These are phyloP conservation scores for Rhizopogon rudus DNA, from an alignment of 768 basidiomycete species.

Conservation along the genomic window DNA sequence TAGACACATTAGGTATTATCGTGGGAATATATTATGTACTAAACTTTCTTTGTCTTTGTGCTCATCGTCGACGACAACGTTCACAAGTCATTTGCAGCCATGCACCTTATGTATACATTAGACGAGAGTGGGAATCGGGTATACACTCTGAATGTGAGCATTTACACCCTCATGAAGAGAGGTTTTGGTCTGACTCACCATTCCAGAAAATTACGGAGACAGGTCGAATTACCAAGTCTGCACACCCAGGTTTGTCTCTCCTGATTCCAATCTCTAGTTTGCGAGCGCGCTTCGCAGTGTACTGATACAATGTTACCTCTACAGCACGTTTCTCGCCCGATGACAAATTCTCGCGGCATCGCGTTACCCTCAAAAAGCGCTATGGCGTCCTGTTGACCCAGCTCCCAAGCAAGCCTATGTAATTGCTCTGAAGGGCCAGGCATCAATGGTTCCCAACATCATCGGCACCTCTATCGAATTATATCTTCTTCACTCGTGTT, in stretches of 20 bases:
- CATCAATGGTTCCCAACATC: background rate
- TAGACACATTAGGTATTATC: background rate
- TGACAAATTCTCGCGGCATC: constrained; percentile 97
- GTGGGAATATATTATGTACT: constrained; percentile 2
- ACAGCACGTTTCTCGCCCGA: constrained; percentile 97
- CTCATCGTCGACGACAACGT: background rate
- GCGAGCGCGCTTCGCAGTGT: background rate
- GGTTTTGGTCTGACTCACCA: constrained; percentile 1
- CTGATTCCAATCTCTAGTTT: background rate
- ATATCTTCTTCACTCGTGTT: background rate
- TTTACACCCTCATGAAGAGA: background rate
- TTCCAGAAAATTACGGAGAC: constrained; percentile 76
- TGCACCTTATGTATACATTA: constrained; percentile 97
- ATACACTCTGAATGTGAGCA: constrained; percentile 89
- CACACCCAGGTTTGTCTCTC: constrained; percentile 79
- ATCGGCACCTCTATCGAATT: background rate
- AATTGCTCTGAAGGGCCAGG: constrained; percentile 16
- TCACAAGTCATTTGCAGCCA: constrained; percentile 31
- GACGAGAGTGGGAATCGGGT: constrained; percentile 74
- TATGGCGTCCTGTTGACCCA: constrained; percentile 87
- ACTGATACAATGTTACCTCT: background rate
- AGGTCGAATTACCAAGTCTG: constrained; percentile 89
- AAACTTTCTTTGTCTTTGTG: background rate
- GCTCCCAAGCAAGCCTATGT: constrained; percentile 84
- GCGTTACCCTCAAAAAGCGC: constrained; percentile 95